A percentile compares a stretch with the other conserved stretches of the same genome.
Conservation (phyloP, 2,329 filamentous ascomycete species). For the Zasmidium cellare region DNA sequence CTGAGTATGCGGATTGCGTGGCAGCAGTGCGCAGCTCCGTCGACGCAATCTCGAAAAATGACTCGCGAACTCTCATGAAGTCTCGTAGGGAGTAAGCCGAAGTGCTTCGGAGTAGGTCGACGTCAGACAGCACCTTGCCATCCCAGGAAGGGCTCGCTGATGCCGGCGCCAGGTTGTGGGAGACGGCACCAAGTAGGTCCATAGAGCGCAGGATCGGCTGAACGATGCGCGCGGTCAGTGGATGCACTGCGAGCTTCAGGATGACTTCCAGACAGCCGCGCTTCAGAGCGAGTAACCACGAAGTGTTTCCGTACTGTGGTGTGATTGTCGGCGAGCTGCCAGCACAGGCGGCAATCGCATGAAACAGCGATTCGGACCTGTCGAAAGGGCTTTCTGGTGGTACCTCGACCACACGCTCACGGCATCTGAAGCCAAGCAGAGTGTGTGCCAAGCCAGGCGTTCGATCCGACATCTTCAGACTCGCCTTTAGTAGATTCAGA, state of each 20-base stretch:
- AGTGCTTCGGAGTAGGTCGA: constrained; percentile 67
- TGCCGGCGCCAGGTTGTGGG: constrained; percentile 71
- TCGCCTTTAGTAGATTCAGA: constrained; percentile 80
- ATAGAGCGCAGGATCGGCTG: constrained; percentile 77
- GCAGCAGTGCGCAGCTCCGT: constrained; percentile 76
- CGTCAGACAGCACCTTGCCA: constrained; percentile 58
- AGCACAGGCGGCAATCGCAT: constrained; percentile 66
- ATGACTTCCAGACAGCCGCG: constrained; percentile 60
- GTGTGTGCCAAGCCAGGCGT: constrained; percentile 87
- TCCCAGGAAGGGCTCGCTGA: constrained; percentile 73
- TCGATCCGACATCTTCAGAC: constrained; percentile 71
- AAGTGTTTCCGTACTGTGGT: constrained; percentile 26
- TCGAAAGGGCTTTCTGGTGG: constrained; percentile 70
- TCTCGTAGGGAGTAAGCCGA: constrained; percentile 71
- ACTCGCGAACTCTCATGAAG: constrained; percentile 74
- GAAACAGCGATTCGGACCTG: constrained; percentile 74
- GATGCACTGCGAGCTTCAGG: constrained; percentile 78
- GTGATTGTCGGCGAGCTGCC: constrained; percentile 56
- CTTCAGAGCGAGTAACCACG: constrained; percentile 47
- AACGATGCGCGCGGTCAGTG: constrained; percentile 72
- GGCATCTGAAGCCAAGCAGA: constrained; percentile 81
- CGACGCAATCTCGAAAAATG: constrained; percentile 80
- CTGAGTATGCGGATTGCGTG: constrained; percentile 35
- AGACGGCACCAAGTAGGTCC: constrained; percentile 76
- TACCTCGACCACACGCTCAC: constrained; percentile 67